Evolutionary conservation across 129 eudicot genomes (phyloP).

Genomic region (Artemisia argyi): DNA sequence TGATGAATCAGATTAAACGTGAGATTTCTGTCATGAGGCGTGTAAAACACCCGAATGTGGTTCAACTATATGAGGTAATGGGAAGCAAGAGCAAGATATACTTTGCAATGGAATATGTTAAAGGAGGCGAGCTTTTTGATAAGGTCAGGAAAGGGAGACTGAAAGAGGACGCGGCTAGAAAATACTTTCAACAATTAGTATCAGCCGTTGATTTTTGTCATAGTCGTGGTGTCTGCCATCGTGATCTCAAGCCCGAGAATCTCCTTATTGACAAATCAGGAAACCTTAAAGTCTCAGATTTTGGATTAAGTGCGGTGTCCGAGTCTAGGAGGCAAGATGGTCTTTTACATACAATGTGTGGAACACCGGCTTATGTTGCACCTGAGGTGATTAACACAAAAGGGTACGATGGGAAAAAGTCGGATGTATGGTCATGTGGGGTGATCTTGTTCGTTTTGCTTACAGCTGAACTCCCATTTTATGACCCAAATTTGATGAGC

Average conservation of each 20-base stretch:
- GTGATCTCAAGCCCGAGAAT: slow-evolving; percentile 79
- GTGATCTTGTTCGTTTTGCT: slow-evolving; percentile 61
- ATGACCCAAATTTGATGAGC: slow-evolving; percentile 55
- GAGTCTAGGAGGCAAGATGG: slow-evolving; percentile 70
- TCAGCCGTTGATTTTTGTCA: slow-evolving; percentile 75
- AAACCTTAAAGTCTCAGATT: slow-evolving; percentile 65
- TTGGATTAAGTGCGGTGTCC: slow-evolving; percentile 62
- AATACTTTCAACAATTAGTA: slow-evolving; percentile 63
- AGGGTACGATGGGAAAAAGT: slow-evolving; percentile 71
- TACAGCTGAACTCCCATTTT: slow-evolving; percentile 71
- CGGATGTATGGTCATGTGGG: slow-evolving; percentile 88
- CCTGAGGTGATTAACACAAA: slow-evolving; percentile 62
- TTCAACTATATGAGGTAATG: slow-evolving; percentile 66
- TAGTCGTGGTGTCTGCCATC: slow-evolving; percentile 74
- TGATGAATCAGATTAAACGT: slow-evolving; percentile 65
- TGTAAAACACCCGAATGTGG: slow-evolving; percentile 63
- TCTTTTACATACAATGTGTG: slow-evolving; percentile 74
- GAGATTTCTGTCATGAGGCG: slow-evolving; percentile 72
- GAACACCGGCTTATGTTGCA: slow-evolving; percentile 85
- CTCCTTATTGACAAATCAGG: slow-evolving; percentile 68
- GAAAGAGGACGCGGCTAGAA: slow-evolving; percentile 57
- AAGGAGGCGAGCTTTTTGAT: slow-evolving; percentile 70
- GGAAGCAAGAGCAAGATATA: slow-evolving; percentile 69
- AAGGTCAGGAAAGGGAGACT: slow-evolving; percentile 71
- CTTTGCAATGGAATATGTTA: slow-evolving; percentile 66